These are phyloP conservation scores for Chrysosphaeria jannelii DNA, from an alignment of 2,329 filamentous ascomycete species.

Conservation along the genomic window DNA sequence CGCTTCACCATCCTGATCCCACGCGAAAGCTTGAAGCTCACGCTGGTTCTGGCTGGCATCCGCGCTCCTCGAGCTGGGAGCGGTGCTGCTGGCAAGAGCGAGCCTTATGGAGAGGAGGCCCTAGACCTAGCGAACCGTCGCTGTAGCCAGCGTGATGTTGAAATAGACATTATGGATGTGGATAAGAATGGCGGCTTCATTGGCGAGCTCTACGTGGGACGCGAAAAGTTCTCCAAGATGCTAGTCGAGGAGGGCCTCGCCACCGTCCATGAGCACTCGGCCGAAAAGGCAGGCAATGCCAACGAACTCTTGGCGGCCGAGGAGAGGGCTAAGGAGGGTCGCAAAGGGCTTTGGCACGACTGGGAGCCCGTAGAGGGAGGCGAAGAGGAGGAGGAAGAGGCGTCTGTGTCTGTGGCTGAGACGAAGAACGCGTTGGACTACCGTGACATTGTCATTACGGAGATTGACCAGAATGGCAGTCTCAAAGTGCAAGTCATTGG, in stretches of 20 bases:
- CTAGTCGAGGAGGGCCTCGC: slow-evolving; percentile 85
- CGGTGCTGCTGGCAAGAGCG: slow-evolving; percentile 47
- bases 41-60: slow-evolving; percentile 78
- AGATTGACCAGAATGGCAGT: slow-evolving; percentile 54
- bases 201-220: slow-evolving; percentile 72
- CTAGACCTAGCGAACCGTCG: slow-evolving; percentile 70
- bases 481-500: slow-evolving; percentile 84
- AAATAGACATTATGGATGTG: slow-evolving; percentile 79
- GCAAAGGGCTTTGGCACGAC: slow-evolving; percentile 74
- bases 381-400: slow-evolving; percentile 54
- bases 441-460: slow-evolving; percentile 74
- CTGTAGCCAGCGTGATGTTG: slow-evolving; percentile 79
- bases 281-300: slow-evolving; percentile 78
- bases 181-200: slow-evolving; percentile 98
- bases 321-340: slow-evolving; percentile 60
- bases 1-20: slow-evolving; percentile 80
- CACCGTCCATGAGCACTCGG: slow-evolving; percentile 77
- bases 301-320: slow-evolving; percentile 70
- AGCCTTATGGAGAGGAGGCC: slow-evolving; percentile 87
- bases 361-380: too few species aligned
- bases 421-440: slow-evolving; percentile 55
- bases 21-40: slow-evolving; percentile 79
- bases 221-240: slow-evolving; percentile 82
- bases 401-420: slow-evolving; percentile 19
- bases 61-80: slow-evolving; percentile 58